These are phyloP conservation scores for Termitomyces sp. DNA, from an alignment of 1,284 basidiomycete species.

Conservation along the genomic window DNA sequence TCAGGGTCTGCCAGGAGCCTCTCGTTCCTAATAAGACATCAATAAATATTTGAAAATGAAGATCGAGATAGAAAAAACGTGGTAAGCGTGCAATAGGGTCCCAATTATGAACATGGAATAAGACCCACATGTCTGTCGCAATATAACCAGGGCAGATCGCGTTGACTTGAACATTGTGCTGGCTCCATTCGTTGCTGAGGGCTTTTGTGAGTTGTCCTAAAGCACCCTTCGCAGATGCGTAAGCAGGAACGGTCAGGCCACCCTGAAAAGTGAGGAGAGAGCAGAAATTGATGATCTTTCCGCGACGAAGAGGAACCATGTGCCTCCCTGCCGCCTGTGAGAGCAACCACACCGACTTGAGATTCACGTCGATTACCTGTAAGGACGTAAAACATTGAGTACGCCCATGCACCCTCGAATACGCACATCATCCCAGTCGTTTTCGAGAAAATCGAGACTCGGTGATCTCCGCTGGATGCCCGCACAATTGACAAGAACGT, in stretches of 20 bases:
- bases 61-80: background rate
- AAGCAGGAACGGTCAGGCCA: slow-evolving; percentile 67
- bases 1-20: slow-evolving; percentile 69
- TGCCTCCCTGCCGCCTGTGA: slow-evolving; percentile 74
- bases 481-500: slow-evolving; percentile 91
- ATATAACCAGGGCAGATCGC: slow-evolving; percentile 91
- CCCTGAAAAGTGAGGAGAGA: slow-evolving; percentile 78
- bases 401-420: background rate
- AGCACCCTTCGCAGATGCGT: slow-evolving; percentile 88
- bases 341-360: slow-evolving; percentile 75
- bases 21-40: slow-evolving; percentile 60
- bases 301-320: slow-evolving; percentile 71
- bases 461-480: slow-evolving; percentile 89
- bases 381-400: slow-evolving; percentile 2
- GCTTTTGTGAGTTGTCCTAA: slow-evolving; percentile 81
- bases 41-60: slow-evolving; percentile 3
- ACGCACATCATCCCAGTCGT: slow-evolving; percentile 86
- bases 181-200: slow-evolving; percentile 61
- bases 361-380: slow-evolving; percentile 73
- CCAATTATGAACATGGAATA: background rate
- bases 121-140: slow-evolving; percentile 78
- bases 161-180: slow-evolving; percentile 87
- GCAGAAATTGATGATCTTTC: slow-evolving; percentile 81
- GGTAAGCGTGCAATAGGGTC: background rate
- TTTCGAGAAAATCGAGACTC: slow-evolving; percentile 76